Base-by-base conservation (phyloP, 1,284 basidiomycete species). In the Xanthoconium separans region DNA sequence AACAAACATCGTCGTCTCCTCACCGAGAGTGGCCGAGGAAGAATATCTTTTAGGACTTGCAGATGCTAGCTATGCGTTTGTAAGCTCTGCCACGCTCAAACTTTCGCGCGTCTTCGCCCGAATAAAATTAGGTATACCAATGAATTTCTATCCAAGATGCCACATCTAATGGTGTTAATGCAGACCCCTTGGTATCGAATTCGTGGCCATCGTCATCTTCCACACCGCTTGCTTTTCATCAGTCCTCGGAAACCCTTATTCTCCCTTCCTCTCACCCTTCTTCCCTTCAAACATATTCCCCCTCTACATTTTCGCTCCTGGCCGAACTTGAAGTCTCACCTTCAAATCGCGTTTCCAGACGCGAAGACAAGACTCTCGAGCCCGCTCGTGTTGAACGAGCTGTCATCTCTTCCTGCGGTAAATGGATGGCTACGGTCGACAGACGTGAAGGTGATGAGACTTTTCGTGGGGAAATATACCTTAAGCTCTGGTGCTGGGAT, bases 391-490 rank as follows among this genome's bases (percentile, higher is more conserved):
- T 98, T 9, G 87, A 92, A 54, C 77, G 76, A 20, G 84, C 83
- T 7, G 83, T 79, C 3, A 77, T 95, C 51, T 89, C 89, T 3
- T 71, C 78, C 7, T 77, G 72, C 37, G 89, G 87, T n/a, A 79
- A 85, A 48, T 98, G 96, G 95, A 87, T 99, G 86, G 94, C 94
- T 2, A 97, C 96, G 0, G 73, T 95, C 37, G 96, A 99, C 70
- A 75, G 75, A 33, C 83, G 95, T 54, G 80, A 84, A 56, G 84
- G 81, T 15, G 84, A 88, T 44, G 83, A 82, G 18, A 75, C 76
- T 22, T 82, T 87, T 61, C 79, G 77, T 50, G 72, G 77, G 11
- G 91, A 95, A 64, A 78, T 88, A 22, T 88, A 89, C 64, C 79
- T 99, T 61, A 98, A 98, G 74, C 74, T 98, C 42, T 99, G 96